Evolutionary conservation across 352 stramenopile genomes (phyloP).

Genomic region (Peronospora belbahrii): DNA sequence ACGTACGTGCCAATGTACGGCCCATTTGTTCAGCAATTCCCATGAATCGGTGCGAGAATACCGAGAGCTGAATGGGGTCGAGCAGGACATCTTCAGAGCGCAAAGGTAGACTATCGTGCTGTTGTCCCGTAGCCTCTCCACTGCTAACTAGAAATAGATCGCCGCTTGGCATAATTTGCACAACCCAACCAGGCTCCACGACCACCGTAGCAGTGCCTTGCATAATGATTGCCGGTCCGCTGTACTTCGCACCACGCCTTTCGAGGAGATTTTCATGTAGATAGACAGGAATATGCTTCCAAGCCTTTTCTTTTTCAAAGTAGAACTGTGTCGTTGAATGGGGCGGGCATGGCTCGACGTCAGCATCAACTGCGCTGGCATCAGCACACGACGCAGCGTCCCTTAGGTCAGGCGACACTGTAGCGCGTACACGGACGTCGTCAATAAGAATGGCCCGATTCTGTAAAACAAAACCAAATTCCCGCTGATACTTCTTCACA

Average conservation of each 20-base stretch:
- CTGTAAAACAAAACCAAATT: constrained; percentile 97
- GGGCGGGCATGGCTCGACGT: constrained; percentile 28
- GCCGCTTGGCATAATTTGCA: constrained; percentile 89
- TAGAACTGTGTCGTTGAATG: constrained; percentile 72
- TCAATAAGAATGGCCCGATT: constrained; percentile 93
- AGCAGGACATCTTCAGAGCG: constrained; percentile 40
- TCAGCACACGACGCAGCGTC: constrained; percentile 19
- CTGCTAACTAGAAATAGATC: constrained; percentile 90
- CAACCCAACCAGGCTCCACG: constrained; percentile 92
- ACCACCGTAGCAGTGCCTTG: constrained; percentile 97
- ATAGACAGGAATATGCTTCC: constrained; percentile 88
- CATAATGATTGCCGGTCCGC: constrained; percentile 95
- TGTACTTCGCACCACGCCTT: constrained; percentile 47
- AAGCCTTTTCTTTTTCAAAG: constrained; percentile 70
- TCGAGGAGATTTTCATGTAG: constrained; percentile 88
- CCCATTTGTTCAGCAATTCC: constrained; percentile 99
- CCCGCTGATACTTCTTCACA: constrained; percentile 89
- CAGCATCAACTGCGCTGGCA: neutral
- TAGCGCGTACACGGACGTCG: constrained; percentile 94
- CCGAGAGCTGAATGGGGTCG: constrained; percentile 95
- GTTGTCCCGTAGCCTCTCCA: constrained; percentile 26
- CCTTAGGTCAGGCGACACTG: constrained; percentile 75
- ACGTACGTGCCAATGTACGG: constrained; percentile 92
- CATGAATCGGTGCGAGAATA: constrained; percentile 99
- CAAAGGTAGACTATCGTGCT: constrained; percentile 9